Conservation (phyloP, 768 basidiomycete species). For the Naematelia encephala region DNA sequence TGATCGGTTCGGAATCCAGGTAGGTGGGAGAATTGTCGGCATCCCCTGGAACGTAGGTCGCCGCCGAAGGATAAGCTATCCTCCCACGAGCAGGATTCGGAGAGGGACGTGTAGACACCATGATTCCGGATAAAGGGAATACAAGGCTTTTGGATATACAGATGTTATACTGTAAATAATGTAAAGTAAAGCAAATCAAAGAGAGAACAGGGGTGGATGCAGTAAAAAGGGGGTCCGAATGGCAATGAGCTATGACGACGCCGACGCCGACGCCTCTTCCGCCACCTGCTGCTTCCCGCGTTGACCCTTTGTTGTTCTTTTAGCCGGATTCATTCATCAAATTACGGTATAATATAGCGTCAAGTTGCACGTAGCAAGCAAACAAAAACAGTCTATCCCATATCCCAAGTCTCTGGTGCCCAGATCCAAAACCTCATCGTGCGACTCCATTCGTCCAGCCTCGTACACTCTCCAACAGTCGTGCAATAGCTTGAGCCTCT, state of each 20-base stretch:
- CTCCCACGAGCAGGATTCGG: constrained; percentile 33
- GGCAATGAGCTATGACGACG: neutral
- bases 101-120: constrained; percentile 40
- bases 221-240: neutral
- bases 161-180: neutral
- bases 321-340: neutral
- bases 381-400: neutral
- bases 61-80: constrained; percentile 38
- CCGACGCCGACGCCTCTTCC: neutral
- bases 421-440: neutral
- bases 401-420: no score
- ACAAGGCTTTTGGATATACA: neutral
- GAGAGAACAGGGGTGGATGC: no score
- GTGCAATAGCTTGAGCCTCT: constrained; percentile 73
- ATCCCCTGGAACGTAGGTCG: constrained; percentile 37
- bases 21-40: constrained; percentile 27
- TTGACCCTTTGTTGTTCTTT: no score
- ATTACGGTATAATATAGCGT: neutral
- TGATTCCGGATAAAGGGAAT: constrained; percentile 10
- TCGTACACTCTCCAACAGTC: constrained; percentile 61
- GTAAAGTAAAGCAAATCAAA: no score
- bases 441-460: constrained; percentile 11
- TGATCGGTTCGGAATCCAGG: constrained; percentile 25
- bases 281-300: neutral
- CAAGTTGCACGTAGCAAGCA: neutral